Evolutionary conservation across 345 rosid species (phyloP).

Genomic region (Eucalyptus pauciflora): DNA sequence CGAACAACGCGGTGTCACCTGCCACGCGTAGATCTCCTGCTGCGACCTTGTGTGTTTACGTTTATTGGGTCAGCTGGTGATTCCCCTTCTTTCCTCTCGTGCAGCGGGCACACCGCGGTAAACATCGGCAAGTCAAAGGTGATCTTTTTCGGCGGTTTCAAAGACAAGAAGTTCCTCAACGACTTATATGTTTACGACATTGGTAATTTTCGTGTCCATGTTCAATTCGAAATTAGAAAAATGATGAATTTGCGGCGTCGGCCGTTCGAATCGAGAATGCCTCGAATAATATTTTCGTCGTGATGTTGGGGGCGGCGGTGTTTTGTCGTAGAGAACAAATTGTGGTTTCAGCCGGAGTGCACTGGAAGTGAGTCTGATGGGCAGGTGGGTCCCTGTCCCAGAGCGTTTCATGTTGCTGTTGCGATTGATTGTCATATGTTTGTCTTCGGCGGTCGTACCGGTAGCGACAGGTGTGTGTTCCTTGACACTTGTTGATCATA

Average conservation of each 20-base stretch:
- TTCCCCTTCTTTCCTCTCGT: not conserved
- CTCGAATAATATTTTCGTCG: not conserved
- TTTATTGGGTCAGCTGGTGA: not conserved
- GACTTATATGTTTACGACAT: conserved; percentile 67
- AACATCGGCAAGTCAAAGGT: conserved; percentile 73
- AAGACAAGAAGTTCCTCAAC: conserved; percentile 67
- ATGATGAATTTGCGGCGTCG: not conserved
- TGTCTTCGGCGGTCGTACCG: conserved; percentile 90
- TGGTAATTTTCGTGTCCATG: conserved; percentile 23
- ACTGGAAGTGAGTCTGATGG: conserved; percentile 80
- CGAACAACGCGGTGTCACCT: not conserved
- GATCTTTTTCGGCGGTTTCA: conserved; percentile 79
- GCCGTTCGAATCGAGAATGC: not conserved
- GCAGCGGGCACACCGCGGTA: conserved; percentile 86
- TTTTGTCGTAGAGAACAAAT: conserved; percentile 48
- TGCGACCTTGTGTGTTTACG: not conserved
- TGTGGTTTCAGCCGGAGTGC: conserved; percentile 93
- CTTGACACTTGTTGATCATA: not conserved
- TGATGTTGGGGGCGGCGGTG: not conserved
- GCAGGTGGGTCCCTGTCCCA: conserved; percentile 71
- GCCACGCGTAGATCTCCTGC: not conserved
- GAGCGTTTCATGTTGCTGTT: conserved; percentile 93
- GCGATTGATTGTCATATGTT: conserved; percentile 93
- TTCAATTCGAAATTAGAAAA: not conserved
- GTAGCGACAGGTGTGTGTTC: conserved; percentile 50